Evolutionary conservation across 345 rosid species (phyloP).

Genomic region (Rhodamnia rubescens): DNA sequence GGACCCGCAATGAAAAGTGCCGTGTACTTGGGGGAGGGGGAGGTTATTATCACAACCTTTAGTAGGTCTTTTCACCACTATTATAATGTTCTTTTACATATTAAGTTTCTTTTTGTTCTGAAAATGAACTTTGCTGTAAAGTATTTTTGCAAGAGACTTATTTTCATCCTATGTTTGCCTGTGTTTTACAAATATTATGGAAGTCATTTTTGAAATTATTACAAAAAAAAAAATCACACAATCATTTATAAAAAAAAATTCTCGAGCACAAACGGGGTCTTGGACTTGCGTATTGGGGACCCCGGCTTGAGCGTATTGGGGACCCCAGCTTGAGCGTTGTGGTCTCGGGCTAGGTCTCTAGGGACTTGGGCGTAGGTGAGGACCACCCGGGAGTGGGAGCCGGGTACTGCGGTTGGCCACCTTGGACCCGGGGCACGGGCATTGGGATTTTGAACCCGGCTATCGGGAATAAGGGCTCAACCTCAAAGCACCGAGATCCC

Average conservation of each 20-base stretch:
- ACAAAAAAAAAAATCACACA: neutral
- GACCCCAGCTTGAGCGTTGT: neutral
- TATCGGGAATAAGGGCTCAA: neutral
- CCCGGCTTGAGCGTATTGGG: neutral
- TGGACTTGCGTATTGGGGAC: neutral
- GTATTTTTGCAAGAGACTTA: neutral
- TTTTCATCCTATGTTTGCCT: neutral
- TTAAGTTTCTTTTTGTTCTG: neutral
- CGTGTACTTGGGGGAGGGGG: neutral
- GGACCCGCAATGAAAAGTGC: neutral
- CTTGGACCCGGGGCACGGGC: neutral
- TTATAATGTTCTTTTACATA: neutral
- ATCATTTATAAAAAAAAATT: too few relatives aligned
- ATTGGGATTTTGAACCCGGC: neutral
- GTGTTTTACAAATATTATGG: neutral
- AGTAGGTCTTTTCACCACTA: neutral
- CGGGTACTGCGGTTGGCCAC: neutral
- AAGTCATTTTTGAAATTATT: neutral
- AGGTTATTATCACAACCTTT: neutral
- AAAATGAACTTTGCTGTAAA: neutral
- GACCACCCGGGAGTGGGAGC: neutral
- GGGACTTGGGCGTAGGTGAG: neutral
- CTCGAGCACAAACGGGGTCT: neutral
- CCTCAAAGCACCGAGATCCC: neutral
- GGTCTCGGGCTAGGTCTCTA: neutral